phyloP scores from a whole-genome alignment of 768 basidiomycete species.

The Strobilomyces confusus region DNA sequence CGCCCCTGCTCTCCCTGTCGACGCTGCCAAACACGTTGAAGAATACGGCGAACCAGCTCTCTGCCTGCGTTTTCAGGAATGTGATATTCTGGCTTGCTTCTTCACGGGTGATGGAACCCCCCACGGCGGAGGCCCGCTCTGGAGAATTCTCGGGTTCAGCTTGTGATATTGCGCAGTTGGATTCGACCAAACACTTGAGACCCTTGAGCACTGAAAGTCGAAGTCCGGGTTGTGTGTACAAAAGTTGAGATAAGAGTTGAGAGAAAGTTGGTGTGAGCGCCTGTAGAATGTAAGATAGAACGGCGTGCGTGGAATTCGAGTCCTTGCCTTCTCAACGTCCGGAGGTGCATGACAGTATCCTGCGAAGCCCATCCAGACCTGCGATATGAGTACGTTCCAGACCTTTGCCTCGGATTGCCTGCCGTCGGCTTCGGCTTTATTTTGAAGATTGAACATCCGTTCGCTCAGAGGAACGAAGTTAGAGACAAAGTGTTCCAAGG shows the following conservation, averaged over 20 bases:
- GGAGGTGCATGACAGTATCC: conserved; percentile 83
- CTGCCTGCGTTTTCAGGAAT: conserved; percentile 72
- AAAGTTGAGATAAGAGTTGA: conserved; percentile 84
- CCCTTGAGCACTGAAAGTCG: conserved; percentile 79
- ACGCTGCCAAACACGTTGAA: conserved; percentile 95
- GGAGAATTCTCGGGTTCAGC: conserved; percentile 28
- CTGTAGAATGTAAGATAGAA: conserved; percentile 35
- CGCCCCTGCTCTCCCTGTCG: conserved; percentile 64
- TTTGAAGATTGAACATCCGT: conserved; percentile 84
- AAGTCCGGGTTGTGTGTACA: conserved; percentile 87
- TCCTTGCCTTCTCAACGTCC: conserved; percentile 67
- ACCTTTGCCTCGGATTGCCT: conserved; percentile 87
- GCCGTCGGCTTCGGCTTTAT: conserved; percentile 69
- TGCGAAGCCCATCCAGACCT: conserved; percentile 88
- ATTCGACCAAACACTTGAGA: conserved; percentile 77
- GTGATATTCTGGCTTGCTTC: conserved; percentile 64
- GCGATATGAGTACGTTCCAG: conserved; percentile 90
- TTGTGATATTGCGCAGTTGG: conserved; percentile 55
- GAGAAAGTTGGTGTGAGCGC: conserved; percentile 74
- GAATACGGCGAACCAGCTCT: conserved; percentile 92
- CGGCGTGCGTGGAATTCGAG: neutral
- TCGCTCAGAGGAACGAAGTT: conserved; percentile 95
- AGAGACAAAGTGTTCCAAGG: conserved; percentile 77
- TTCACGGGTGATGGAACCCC: conserved; percentile 43
- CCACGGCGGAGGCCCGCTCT: conserved; percentile 21